A percentile compares a stretch with the other conserved stretches of the same genome.
These are phyloP conservation scores for Sarocladiaceae sp. DNA, from an alignment of 2,329 filamentous ascomycete species.

Conservation along the genomic window DNA sequence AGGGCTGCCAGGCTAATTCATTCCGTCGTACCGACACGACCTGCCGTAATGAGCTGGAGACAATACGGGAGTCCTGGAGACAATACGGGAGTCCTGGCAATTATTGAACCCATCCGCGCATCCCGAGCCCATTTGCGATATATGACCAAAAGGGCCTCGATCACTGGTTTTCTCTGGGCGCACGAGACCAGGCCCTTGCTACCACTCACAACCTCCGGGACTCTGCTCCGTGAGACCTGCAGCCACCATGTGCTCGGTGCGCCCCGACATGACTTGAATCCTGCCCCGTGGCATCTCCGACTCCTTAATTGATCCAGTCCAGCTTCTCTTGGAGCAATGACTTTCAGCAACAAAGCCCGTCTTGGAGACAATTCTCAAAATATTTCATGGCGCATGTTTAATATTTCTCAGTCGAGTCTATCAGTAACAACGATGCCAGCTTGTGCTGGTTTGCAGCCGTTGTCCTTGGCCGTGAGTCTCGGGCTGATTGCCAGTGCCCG, in stretches of 20 bases:
- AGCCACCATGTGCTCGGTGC: conserved; percentile 1
- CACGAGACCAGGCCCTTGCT: background rate
- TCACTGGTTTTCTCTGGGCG: background rate
- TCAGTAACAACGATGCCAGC: too few relatives aligned
- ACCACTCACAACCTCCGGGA: background rate
- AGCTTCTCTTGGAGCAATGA: background rate
- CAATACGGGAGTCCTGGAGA: background rate
- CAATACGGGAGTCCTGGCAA: background rate
- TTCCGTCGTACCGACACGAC: background rate
- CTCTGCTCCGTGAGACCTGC: background rate
- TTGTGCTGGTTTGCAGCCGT: background rate
- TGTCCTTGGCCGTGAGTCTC: background rate
- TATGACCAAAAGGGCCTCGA: background rate
- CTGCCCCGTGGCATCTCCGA: background rate
- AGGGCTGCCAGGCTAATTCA: background rate
- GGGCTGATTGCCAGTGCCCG: background rate
- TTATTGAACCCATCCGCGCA: background rate
- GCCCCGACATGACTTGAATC: background rate
- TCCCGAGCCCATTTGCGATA: conserved; percentile 2
- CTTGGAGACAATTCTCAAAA: too few relatives aligned
- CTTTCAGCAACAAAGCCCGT: too few relatives aligned
- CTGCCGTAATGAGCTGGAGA: background rate
- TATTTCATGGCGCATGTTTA: too few relatives aligned
- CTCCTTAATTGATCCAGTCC: background rate
- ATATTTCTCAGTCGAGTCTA: too few relatives aligned